Conservation (phyloP, 139 green algal genomes). For the Diplosphaera chodatii region DNA sequence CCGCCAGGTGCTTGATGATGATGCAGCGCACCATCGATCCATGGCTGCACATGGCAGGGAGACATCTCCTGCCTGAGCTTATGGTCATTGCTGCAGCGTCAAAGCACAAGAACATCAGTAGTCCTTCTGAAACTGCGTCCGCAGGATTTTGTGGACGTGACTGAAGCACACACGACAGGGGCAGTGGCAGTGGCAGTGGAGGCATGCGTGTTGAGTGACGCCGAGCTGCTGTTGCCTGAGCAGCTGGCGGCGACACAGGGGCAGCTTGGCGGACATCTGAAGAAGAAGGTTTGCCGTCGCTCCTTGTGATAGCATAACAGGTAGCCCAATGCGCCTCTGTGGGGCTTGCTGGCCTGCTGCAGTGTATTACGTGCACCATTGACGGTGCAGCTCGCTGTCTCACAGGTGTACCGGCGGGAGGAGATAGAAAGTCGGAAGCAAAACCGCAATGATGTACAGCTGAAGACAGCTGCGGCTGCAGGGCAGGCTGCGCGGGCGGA, state of each 20-base stretch:
- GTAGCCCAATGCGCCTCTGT: too few relatives aligned
- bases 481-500: background rate
- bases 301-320: too few relatives aligned
- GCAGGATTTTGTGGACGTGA: background rate
- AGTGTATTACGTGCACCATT: too few relatives aligned
- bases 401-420: conserved; percentile 12
- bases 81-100: too few relatives aligned
- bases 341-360: too few relatives aligned
- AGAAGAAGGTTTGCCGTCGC: conserved; percentile 12
- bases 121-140: too few relatives aligned
- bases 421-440: conserved; percentile 11
- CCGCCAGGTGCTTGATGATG: too few relatives aligned
- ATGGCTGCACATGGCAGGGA: too few relatives aligned
- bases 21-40: too few relatives aligned
- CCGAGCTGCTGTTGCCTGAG: background rate
- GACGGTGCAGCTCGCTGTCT: too few relatives aligned
- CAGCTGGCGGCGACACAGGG: background rate
- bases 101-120: too few relatives aligned
- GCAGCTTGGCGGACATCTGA: background rate
- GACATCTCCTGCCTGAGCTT: too few relatives aligned
- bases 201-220: background rate
- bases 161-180: background rate
- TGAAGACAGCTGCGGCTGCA: background rate
- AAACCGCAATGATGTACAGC: conserved; percentile 1
- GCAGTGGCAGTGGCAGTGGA: background rate